phyloP scores from a whole-genome alignment of 2,329 filamentous ascomycete species.

The Claviceps maximensis region DNA sequence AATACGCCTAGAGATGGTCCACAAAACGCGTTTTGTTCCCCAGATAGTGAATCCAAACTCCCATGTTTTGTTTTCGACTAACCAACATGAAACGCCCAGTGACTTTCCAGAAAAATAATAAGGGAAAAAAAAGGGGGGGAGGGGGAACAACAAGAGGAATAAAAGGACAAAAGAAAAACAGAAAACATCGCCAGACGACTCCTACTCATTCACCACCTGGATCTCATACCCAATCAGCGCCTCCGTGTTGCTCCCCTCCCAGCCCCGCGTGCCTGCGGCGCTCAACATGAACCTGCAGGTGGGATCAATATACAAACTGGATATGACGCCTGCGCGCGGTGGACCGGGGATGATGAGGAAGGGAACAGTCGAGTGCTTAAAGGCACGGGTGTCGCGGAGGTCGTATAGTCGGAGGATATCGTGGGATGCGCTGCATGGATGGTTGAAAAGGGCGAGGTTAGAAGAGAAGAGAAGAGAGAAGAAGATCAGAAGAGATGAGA shows the following conservation, averaged over 20 bases:
- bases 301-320: slow-evolving; percentile 73
- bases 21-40: no score
- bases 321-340: slow-evolving; percentile 71
- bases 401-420: slow-evolving; percentile 93
- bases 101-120: no score
- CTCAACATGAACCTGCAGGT: slow-evolving; percentile 85
- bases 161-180: not conserved
- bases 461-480: not conserved
- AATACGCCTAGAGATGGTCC: no score
- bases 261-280: slow-evolving; percentile 81
- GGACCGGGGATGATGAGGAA: slow-evolving; percentile 94
- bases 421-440: slow-evolving; percentile 56
- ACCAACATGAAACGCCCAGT: no score
- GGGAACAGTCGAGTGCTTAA: slow-evolving; percentile 68
- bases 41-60: no score
- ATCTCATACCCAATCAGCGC: slow-evolving; percentile 94
- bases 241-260: slow-evolving; percentile 86
- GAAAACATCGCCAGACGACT: not conserved
- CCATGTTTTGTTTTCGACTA: no score
- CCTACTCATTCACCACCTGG: slow-evolving; percentile 14
- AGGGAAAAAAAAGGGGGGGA: no score
- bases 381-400: slow-evolving; percentile 49
- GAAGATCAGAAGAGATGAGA: not conserved
- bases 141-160: not conserved
- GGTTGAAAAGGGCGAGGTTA: not conserved